Conservation (phyloP, 805 yeast genomes). For the Wickerhamiella occidentalis region DNA sequence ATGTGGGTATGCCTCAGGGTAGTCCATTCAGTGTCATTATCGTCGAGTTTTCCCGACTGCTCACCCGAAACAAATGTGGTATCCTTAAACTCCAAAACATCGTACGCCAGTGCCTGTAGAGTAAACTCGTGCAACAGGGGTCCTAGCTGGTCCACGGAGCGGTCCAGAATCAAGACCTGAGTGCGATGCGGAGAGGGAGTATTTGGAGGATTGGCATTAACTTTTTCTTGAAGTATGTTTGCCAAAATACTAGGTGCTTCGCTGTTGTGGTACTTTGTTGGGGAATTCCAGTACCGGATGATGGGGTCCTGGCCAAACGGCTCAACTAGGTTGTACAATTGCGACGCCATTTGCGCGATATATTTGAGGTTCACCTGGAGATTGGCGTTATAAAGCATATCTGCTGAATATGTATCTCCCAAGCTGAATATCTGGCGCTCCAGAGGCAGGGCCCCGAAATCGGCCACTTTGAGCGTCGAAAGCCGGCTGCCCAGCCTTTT, state of each 20-base stretch:
- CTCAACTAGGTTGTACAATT: slow-evolving; percentile 61
- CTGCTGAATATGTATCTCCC: slow-evolving; percentile 47
- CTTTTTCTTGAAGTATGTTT: not conserved
- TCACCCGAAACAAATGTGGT: slow-evolving; percentile 40
- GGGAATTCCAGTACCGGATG: slow-evolving; percentile 47
- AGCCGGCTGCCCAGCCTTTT: slow-evolving; percentile 23
- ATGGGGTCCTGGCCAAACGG: slow-evolving; percentile 81
- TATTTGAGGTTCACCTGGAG: slow-evolving; percentile 41
- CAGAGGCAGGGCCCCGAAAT: slow-evolving; percentile 46
- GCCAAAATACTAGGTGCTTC: slow-evolving; percentile 11
- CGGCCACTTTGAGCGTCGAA: slow-evolving; percentile 31
- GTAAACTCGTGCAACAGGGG: slow-evolving; percentile 83
- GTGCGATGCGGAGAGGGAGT: slow-evolving; percentile 28
- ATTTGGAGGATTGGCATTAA: not conserved
- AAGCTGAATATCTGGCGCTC: slow-evolving; percentile 65
- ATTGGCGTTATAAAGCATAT: slow-evolving; percentile 52
- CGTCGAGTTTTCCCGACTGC: slow-evolving; percentile 38
- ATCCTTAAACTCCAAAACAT: slow-evolving; percentile 39
- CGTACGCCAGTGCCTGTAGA: slow-evolving; percentile 87
- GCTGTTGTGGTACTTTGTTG: slow-evolving; percentile 34
- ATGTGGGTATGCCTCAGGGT: slow-evolving; percentile 63
- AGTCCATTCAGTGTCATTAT: slow-evolving; percentile 60
- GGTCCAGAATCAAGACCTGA: slow-evolving; percentile 56
- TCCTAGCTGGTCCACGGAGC: slow-evolving; percentile 70
- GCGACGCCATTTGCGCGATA: slow-evolving; percentile 44